Conservation (phyloP, 108 stramenopile genomes). For the Mediolabrus comicus region DNA sequence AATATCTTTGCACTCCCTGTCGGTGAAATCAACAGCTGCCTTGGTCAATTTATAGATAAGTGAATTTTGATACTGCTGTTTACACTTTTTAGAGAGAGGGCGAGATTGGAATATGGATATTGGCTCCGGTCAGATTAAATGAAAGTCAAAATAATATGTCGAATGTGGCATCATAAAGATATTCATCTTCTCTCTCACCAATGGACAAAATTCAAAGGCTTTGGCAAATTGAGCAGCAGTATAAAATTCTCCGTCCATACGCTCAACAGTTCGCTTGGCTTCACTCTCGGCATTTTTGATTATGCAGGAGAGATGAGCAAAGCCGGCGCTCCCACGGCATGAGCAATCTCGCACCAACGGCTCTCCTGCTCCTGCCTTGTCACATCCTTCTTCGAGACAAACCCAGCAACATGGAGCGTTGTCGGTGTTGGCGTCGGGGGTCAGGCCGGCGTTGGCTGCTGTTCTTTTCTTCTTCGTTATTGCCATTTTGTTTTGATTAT, state of each 20-base stretch:
- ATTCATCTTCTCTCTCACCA: too few species aligned
- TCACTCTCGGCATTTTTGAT: constrained; percentile 5
- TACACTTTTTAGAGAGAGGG: too few species aligned
- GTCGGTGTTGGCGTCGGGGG: not conserved
- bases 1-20: not conserved
- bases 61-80: constrained; percentile 1
- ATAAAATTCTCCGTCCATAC: not conserved
- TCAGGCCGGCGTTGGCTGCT: not conserved
- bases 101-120: too few species aligned
- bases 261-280: not conserved
- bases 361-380: not conserved
- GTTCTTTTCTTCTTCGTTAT: not conserved
- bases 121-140: too few species aligned
- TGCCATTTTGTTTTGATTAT: not conserved
- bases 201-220: not conserved
- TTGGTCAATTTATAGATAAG: not conserved
- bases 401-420: constrained; percentile 19
- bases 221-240: not conserved
- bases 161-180: too few species aligned
- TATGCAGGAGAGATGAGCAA: constrained; percentile 12
- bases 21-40: not conserved
- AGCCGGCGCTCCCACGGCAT: constrained; percentile 13
- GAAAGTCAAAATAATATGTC: too few species aligned
- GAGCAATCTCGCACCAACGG: constrained; percentile 8
- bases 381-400: constrained; percentile 10